Conservation (phyloP, 305 asterid species). For the Fraxinus sp. region DNA sequence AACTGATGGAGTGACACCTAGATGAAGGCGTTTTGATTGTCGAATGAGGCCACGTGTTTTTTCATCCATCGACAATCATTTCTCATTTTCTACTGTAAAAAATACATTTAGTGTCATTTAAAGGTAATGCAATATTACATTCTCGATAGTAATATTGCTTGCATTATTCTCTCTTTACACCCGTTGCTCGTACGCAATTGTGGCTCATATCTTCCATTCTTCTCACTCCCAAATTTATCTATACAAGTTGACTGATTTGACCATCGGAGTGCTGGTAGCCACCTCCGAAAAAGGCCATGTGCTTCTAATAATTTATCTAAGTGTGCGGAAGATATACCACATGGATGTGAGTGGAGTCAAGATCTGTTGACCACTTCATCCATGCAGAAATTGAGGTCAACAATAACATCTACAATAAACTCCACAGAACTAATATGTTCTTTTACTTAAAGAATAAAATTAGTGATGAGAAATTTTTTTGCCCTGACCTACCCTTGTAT, state of each 20-base stretch:
- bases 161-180: neutral
- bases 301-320: too few relatives aligned
- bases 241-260: neutral
- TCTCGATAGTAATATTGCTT: neutral
- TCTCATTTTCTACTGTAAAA: too few relatives aligned
- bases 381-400: neutral
- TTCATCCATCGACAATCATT: neutral
- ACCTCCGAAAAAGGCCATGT: neutral
- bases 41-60: neutral
- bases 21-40: neutral
- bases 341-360: neutral
- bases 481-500: neutral
- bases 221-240: neutral
- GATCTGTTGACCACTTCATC: neutral
- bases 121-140: neutral
- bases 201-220: neutral
- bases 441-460: too few relatives aligned
- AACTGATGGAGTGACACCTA: too few relatives aligned
- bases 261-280: fast-evolving
- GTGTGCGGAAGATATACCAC: too few relatives aligned
- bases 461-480: neutral
- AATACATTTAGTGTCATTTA: too few relatives aligned
- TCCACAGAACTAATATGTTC: too few relatives aligned
- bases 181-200: neutral
- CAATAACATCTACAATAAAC: neutral